Evolutionary conservation across 768 basidiomycete species (phyloP), one percentile per base, ranked within the genome.

Genomic region (Cantharellus cinnabarinus): DNA sequence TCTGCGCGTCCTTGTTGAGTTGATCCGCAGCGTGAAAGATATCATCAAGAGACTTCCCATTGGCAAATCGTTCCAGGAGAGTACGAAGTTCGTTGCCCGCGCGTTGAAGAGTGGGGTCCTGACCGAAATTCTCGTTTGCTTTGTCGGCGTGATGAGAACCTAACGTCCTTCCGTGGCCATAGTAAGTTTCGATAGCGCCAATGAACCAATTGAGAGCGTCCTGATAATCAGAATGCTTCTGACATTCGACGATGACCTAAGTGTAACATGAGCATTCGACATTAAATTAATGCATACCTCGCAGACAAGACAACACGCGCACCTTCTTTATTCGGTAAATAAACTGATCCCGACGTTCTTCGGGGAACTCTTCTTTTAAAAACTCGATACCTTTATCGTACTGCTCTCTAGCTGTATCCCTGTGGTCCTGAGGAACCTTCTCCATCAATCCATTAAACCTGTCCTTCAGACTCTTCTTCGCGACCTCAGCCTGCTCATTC

Each of bases 261-360:
- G 58, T 62, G 59, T 60, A 14, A 14, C 60, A 61, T 15, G n/a
- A 2, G 37, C 5, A 56, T 40, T 34, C 38, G n/a, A 15, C 41
- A 4, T 57, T 15, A 56, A 29, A 2, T 51, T 1, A 39, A 35
- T 34, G 4, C 54, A 39, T 37, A 41, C 34, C 42, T 37, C 4
- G 3, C 39, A 41, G n/a, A 29, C 44, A 29, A 10, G 10, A 29
- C 44, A 29, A 10, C 53, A 41, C 39, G 4, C 60, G 39, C 34
- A 83, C 85, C 80, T 95, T 97, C 76, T 97, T 97, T 3, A 80
- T 76, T 7, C 94, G 79, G 74, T 83, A 94, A 66, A 98, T 85
- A 70, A 90, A 95, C 41, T 89, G 89, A 58, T 94, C 89, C 34
- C 89, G 78, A 29, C 94, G 75, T 70, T 91, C 91, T 64, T 84